A percentile compares a stretch with the other conserved stretches of the same genome.
Conservation (phyloP, 2,329 filamentous ascomycete species). For the Sporothrix pallida region DNA sequence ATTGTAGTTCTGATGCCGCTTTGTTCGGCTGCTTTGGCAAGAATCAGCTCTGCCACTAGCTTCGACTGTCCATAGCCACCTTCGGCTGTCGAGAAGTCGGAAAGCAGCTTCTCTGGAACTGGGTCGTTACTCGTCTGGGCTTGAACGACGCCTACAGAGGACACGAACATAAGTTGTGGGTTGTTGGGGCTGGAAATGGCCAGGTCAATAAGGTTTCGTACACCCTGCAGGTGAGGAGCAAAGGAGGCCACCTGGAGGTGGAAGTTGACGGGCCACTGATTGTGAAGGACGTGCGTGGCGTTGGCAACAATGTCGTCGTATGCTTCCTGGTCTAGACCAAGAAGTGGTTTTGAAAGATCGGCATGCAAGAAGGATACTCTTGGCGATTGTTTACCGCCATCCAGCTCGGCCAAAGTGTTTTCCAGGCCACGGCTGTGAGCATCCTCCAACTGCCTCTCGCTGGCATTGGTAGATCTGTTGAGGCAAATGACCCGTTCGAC, state of each 20-base stretch:
- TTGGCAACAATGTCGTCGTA: background rate
- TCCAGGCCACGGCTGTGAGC: background rate
- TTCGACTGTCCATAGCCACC: background rate
- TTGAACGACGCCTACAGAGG: background rate
- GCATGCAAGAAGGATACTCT: background rate
- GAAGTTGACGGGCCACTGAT: constrained; percentile 4
- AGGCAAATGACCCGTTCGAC: background rate
- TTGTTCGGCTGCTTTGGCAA: background rate
- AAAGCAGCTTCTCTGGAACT: background rate
- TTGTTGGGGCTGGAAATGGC: background rate
- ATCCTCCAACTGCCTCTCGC: background rate
- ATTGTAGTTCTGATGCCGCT: background rate
- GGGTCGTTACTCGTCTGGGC: background rate
- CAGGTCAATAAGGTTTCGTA: background rate
- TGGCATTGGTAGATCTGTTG: background rate
- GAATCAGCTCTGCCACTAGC: background rate
- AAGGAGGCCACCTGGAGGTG: background rate
- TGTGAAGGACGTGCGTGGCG: background rate
- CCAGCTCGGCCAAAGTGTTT: background rate
- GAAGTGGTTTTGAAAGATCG: background rate
- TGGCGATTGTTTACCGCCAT: background rate
- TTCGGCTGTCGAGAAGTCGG: background rate
- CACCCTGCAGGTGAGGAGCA: background rate
- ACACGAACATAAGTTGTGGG: background rate
- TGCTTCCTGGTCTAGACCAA: background rate